A percentile compares a stretch with the other conserved stretches of the same genome.
These are phyloP conservation scores for Starmerella etchellsii DNA, from an alignment of 805 yeast genomes.

Conservation along the genomic window DNA sequence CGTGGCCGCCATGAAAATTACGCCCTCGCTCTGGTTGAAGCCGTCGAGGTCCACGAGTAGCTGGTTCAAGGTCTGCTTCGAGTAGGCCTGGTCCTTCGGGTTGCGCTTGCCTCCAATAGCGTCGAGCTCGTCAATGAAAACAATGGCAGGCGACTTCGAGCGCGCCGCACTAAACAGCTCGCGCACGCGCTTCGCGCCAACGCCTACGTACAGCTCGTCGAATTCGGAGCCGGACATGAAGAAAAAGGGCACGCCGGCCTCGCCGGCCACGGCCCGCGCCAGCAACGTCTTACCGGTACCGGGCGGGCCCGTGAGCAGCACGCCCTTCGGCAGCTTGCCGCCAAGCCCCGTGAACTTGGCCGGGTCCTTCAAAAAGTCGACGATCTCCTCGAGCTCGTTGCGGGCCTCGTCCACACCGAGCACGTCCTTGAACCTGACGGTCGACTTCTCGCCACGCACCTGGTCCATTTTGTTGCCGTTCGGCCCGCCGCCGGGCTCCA, in stretches of 20 bases:
- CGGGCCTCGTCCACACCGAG: slow-evolving; percentile 98
- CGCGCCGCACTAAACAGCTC: slow-evolving; percentile 89
- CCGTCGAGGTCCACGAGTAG: slow-evolving; percentile 93
- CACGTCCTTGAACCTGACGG: slow-evolving; percentile 83
- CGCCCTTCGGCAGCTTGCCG: slow-evolving; percentile 96
- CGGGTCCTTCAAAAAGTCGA: slow-evolving; percentile 94
- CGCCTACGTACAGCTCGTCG: slow-evolving; percentile 96
- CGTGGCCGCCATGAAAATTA: slow-evolving; percentile 94
- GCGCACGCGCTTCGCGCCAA: slow-evolving; percentile 95
- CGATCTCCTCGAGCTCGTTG: slow-evolving; percentile 92
- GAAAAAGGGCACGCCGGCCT: slow-evolving; percentile 96
- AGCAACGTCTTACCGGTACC: slow-evolving; percentile 96
- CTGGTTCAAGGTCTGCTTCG: slow-evolving; percentile 94
- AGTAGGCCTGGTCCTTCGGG: slow-evolving; percentile 95
- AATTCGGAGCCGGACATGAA: slow-evolving; percentile 98
- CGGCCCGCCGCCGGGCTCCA: slow-evolving; percentile 14
- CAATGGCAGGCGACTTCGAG: slow-evolving; percentile 90
- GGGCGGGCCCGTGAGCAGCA: slow-evolving; percentile 92
- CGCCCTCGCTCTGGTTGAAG: slow-evolving; percentile 73
- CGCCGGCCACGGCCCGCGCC: slow-evolving; percentile 98
- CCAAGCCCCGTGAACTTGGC: slow-evolving; percentile 92
- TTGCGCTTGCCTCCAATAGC: slow-evolving; percentile 98
- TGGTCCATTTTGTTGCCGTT: slow-evolving; percentile 49
- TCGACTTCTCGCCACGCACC: slow-evolving; percentile 73
- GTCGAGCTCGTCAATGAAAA: slow-evolving; percentile 94